A percentile compares a stretch with the other conserved stretches of the same genome.
phyloP scores from a whole-genome alignment of 2,329 filamentous ascomycete species.

The Helotiales sp. region DNA sequence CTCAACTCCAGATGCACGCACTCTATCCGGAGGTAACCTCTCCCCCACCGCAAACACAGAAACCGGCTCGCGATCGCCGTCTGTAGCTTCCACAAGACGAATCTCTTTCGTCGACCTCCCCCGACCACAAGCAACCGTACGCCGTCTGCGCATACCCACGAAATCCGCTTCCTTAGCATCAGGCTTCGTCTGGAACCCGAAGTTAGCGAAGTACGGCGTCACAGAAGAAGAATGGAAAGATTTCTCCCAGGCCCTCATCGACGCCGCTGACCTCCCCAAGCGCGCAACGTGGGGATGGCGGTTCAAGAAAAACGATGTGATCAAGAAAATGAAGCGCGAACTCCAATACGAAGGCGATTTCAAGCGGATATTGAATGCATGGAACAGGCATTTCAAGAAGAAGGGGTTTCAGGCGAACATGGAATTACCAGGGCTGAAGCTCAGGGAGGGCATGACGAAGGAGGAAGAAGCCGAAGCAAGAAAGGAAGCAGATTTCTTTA shows the following conservation, averaged over 20 bases:
- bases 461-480: constrained; percentile 21
- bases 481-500: constrained; percentile 24
- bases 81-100: constrained; percentile 23
- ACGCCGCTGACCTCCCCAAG: constrained; percentile 20
- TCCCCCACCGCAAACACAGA: not conserved
- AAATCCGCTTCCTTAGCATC: constrained; percentile 21
- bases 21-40: not conserved
- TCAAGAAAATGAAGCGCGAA: constrained; percentile 24
- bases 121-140: constrained; percentile 17
- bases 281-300: constrained; percentile 18
- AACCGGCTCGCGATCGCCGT: constrained; percentile 18
- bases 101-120: constrained; percentile 28
- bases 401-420: constrained; percentile 24
- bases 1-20: constrained; percentile 4
- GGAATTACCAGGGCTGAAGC: constrained; percentile 24
- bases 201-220: constrained; percentile 27
- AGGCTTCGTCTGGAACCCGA: constrained; percentile 27
- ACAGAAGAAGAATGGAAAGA: constrained; percentile 25
- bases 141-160: constrained; percentile 26
- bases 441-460: constrained; percentile 18
- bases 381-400: constrained; percentile 27
- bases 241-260: constrained; percentile 24
- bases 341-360: constrained; percentile 27
- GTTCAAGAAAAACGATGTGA: constrained; percentile 22
- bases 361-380: constrained; percentile 20